A percentile compares a stretch with the other conserved stretches of the same genome.
These are phyloP conservation scores for Morella rubra DNA, from an alignment of 306 rosid genomes.

Conservation along the genomic window DNA sequence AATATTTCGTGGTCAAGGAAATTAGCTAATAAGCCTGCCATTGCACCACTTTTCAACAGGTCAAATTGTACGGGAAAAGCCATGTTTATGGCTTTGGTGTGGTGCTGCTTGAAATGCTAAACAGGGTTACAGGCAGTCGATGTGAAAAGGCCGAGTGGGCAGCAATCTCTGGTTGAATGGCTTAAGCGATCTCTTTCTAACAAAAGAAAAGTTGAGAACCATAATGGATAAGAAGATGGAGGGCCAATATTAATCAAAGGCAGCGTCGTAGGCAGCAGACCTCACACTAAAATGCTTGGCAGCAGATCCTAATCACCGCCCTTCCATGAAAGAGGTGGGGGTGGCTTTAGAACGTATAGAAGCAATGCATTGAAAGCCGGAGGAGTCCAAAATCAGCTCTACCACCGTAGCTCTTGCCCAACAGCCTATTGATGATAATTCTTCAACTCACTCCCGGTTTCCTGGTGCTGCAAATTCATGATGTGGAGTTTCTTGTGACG, in stretches of 20 bases:
- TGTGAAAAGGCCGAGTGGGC: constrained; percentile 37
- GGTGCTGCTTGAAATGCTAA: constrained; percentile 73
- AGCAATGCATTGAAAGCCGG: constrained; percentile 37
- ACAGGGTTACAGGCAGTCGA: constrained; percentile 71
- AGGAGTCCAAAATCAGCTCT: constrained; percentile 19
- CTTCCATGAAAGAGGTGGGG: constrained; percentile 75
- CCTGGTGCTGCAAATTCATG: constrained; percentile 8
- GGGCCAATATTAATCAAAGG: constrained; percentile 68
- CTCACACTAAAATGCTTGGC: constrained; percentile 62
- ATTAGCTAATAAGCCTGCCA: constrained; percentile 16
- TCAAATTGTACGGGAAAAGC: constrained; percentile 82
- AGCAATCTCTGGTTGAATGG: constrained; percentile 75
- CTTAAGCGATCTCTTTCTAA: constrained; percentile 48
- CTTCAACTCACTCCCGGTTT: constrained; percentile 12
- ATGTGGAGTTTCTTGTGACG: too few relatives aligned
- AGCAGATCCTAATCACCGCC: constrained; percentile 59
- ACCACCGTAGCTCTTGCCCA: constrained; percentile 3
- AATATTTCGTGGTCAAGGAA: constrained; percentile 2
- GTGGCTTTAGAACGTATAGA: constrained; percentile 55
- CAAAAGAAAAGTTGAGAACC: constrained; percentile 43
- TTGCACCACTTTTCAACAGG: constrained; percentile 46
- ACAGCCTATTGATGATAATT: neutral
- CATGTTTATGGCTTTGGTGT: constrained; percentile 94
- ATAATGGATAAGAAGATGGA: constrained; percentile 58
- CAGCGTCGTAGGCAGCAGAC: constrained; percentile 47